Evolutionary conservation across 2,329 filamentous ascomycete genomes (phyloP).

Genomic region (Verticillium nonalfalfae): DNA sequence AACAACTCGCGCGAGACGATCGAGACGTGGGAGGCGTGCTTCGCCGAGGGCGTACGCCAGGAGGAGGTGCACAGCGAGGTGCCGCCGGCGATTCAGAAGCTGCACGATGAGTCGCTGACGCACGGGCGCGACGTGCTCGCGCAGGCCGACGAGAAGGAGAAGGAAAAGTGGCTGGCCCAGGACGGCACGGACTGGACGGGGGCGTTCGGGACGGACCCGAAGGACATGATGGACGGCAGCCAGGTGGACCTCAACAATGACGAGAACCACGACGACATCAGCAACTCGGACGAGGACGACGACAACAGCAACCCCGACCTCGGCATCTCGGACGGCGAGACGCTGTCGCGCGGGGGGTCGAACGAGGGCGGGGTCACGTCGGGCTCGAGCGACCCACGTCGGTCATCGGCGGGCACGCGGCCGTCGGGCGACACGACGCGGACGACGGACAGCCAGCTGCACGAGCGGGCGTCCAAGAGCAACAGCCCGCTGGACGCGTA

Average conservation of each 20-base stretch:
- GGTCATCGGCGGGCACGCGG: neutral
- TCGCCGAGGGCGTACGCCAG: constrained; percentile 75
- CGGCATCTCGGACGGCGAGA: constrained; percentile 51
- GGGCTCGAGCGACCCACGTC: neutral
- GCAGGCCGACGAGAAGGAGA: constrained; percentile 64
- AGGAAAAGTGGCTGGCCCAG: constrained; percentile 70
- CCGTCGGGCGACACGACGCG: constrained; percentile 33
- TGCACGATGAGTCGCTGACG: constrained; percentile 77
- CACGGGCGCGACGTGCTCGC: constrained; percentile 77
- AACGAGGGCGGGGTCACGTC: constrained; percentile 29
- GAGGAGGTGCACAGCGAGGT: constrained; percentile 67
- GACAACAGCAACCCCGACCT: constrained; percentile 32
- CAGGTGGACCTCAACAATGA: constrained; percentile 25
- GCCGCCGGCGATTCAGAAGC: constrained; percentile 61
- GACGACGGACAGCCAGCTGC: constrained; percentile 20
- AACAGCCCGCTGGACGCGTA: constrained; percentile 51
- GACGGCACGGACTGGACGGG: constrained; percentile 82
- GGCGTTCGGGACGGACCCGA: constrained; percentile 75
- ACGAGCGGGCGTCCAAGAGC: constrained; percentile 24
- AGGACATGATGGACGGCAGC: constrained; percentile 32
- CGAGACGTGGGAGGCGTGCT: constrained; percentile 90
- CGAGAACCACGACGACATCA: constrained; percentile 23
- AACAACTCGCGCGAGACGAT: constrained; percentile 90
- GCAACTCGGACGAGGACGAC: constrained; percentile 24
- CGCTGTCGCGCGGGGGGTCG: constrained; percentile 11